These are phyloP conservation scores for Coemansia aciculifera DNA, from an alignment of 192 early-diverging fungal genomes.

Conservation along the genomic window DNA sequence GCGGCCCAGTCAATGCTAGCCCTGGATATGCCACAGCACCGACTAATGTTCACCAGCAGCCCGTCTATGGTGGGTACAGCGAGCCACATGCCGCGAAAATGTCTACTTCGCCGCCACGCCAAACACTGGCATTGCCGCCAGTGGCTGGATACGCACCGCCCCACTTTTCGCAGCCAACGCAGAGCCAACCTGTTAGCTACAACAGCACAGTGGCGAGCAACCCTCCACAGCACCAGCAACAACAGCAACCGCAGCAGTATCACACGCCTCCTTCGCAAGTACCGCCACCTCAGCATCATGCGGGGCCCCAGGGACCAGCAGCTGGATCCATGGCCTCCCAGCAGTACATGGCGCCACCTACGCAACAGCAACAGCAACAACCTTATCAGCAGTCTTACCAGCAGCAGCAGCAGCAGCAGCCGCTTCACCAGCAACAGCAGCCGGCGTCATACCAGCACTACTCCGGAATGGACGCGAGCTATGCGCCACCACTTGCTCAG, in stretches of 20 bases:
- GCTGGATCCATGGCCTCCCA: conserved; percentile 5
- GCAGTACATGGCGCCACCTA: conserved; percentile 22
- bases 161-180: conserved; percentile 26
- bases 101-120: conserved; percentile 15
- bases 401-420: conserved; percentile 26
- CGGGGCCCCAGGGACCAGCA: conserved; percentile 1
- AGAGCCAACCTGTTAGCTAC: conserved; percentile 19
- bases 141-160: conserved; percentile 22
- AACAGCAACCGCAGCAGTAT: neutral
- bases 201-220: conserved; percentile 14
- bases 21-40: conserved; percentile 22
- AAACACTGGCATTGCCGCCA: conserved; percentile 20
- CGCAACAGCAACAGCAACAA: conserved; percentile 23
- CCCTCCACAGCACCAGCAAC: conserved; percentile 15
- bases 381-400: conserved; percentile 16
- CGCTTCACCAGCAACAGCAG: conserved; percentile 10
- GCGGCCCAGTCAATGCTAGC: conserved; percentile 16
- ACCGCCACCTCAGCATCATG: conserved; percentile 25
- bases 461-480: conserved; percentile 3
- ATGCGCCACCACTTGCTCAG: conserved; percentile 1
- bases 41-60: conserved; percentile 22
- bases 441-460: conserved; percentile 16
- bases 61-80: conserved; percentile 25
- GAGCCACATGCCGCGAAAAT: conserved; percentile 13
- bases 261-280: conserved; percentile 15